A percentile compares a stretch with the other conserved stretches of the same genome.
Evolutionary conservation across 345 rosid species (phyloP).

Genomic region (Ricinus communis): DNA sequence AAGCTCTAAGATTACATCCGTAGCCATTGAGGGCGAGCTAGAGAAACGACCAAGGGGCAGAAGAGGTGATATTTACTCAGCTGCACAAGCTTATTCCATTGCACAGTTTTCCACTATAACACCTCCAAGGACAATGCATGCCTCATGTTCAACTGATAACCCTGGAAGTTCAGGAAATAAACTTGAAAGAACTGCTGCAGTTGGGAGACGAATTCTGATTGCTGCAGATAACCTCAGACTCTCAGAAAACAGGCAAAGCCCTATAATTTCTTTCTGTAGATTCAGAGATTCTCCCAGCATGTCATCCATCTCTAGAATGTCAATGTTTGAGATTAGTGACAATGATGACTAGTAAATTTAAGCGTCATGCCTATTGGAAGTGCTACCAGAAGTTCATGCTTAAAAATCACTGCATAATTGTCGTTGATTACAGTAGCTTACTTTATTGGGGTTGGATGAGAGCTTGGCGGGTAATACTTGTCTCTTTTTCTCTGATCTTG

Average conservation of each 20-base stretch:
- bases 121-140: conserved; percentile 7
- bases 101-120: conserved; percentile 27
- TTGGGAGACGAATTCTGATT: conserved; percentile 44
- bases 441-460: too few relatives aligned
- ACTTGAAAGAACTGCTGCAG: conserved; percentile 9
- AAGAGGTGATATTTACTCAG: conserved; percentile 9
- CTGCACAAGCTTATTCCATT: neutral
- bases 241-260: conserved; percentile 24
- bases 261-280: conserved; percentile 28
- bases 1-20: conserved; percentile 7
- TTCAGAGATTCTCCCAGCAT: conserved; percentile 14
- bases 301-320: conserved; percentile 21
- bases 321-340: conserved; percentile 47
- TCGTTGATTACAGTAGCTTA: neutral
- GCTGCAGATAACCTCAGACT: conserved; percentile 38
- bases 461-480: too few relatives aligned
- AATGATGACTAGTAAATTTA: conserved; percentile 31
- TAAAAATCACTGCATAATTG: neutral
- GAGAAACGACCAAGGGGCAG: conserved; percentile 15
- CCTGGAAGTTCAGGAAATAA: conserved; percentile 17
- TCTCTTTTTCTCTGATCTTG: too few relatives aligned
- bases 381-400: neutral
- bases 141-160: too few relatives aligned
- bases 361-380: neutral
- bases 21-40: conserved; percentile 14